Evolutionary conservation across 352 stramenopile species (phyloP).

Genomic region (Pythium dissimile): DNA sequence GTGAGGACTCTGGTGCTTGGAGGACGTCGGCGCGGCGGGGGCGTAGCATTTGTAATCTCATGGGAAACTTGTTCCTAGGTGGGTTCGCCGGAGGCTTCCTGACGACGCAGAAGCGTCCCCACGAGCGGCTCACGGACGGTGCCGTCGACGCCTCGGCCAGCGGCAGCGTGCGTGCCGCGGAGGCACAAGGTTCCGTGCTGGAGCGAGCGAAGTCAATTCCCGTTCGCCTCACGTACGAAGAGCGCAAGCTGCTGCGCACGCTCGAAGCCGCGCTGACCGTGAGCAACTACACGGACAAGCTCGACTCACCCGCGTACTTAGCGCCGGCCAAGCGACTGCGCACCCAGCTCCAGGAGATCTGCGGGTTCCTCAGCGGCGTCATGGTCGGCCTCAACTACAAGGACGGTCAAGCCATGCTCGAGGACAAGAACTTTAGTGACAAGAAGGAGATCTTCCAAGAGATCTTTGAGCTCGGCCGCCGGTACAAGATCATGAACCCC

Average conservation of each 20-base stretch:
- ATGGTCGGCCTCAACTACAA: slow-evolving; percentile 89
- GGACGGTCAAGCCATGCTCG: slow-evolving; percentile 78
- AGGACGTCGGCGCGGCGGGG: slow-evolving; percentile 3
- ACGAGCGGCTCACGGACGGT: neutral
- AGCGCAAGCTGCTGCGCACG: slow-evolving; percentile 92
- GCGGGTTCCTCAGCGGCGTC: slow-evolving; percentile 88
- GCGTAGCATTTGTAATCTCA: slow-evolving; percentile 89
- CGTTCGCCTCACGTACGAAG: slow-evolving; percentile 93
- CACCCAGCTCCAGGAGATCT: slow-evolving; percentile 90
- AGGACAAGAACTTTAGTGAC: slow-evolving; percentile 89
- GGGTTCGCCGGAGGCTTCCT: slow-evolving; percentile 7
- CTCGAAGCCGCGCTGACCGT: slow-evolving; percentile 93
- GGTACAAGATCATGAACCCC: slow-evolving; percentile 99
- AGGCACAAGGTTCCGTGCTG: slow-evolving; percentile 44
- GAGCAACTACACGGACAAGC: slow-evolving; percentile 92
- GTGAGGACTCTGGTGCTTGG: slow-evolving; percentile 32
- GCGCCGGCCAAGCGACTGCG: slow-evolving; percentile 78
- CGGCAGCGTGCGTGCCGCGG: slow-evolving; percentile 18
- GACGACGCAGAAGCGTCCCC: slow-evolving; percentile 2
- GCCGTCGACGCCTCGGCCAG: neutral
- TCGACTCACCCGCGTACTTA: slow-evolving; percentile 78
- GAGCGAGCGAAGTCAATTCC: slow-evolving; percentile 96
- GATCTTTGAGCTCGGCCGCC: slow-evolving; percentile 92
- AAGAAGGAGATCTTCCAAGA: slow-evolving; percentile 88
- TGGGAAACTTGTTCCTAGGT: slow-evolving; percentile 85